Conservation (phyloP, 257 asterid species). For the Fraxinus excelsior region DNA sequence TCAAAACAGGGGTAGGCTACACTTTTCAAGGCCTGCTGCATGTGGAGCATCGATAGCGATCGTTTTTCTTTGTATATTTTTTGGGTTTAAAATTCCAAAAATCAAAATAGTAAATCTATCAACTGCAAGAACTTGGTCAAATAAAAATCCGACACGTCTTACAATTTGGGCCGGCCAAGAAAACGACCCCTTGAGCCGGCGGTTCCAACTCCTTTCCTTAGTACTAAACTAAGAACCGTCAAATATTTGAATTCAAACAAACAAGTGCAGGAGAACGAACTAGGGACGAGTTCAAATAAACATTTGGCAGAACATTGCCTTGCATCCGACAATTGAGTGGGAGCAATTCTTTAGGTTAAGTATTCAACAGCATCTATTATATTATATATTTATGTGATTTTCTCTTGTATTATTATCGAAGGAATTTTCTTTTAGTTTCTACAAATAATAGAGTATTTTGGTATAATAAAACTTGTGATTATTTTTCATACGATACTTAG, state of each 20-base stretch:
- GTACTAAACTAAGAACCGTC: neutral
- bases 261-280: no score
- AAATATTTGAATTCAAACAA: neutral
- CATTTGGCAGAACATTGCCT: no score
- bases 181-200: neutral
- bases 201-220: neutral
- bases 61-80: neutral
- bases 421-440: no score
- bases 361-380: no score
- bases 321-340: no score
- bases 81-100: conserved; percentile 26
- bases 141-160: conserved; percentile 9
- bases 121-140: conserved; percentile 14
- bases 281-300: no score
- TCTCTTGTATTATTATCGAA: no score
- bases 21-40: conserved; percentile 35
- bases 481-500: no score
- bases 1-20: conserved; percentile 31
- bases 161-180: neutral
- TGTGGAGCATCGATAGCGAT: conserved; percentile 32
- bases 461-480: no score
- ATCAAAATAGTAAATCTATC: neutral
- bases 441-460: no score
- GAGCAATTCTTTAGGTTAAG: no score
- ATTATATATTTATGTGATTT: no score